Base-by-base conservation (phyloP, 805 yeast species). In the Candida peoriensis region DNA sequence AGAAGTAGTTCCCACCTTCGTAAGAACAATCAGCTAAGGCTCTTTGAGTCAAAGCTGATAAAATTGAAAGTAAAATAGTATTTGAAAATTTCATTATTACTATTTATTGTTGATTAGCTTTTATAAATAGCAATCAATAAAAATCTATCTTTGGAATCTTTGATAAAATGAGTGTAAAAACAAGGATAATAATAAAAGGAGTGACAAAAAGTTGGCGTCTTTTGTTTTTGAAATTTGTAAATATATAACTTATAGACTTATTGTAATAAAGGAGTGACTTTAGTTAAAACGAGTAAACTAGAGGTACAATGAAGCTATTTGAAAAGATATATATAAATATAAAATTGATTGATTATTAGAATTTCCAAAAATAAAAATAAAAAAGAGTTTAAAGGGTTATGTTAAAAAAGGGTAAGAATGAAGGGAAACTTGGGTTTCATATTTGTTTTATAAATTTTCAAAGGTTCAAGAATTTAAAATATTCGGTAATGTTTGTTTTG, bases 1-100 rank as follows among this genome's bases (percentile, higher is more conserved):
- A 88, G 76, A 82, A 89, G 71, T 80, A 81, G 70, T 86, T 86
- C 48, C 96, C 96, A 45, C 63, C 72, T 26, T 68, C 71, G 42
- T 60, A 56, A 29, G 63, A 47, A 54, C 81, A 75, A 19, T 50
- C 57, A 30, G 64, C 63, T 26, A 42, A 13, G 33, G 39, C 51
- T 33, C 34, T 33, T 18, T 46, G 22, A n/a, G 42, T 35, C 19
- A 50, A 30, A 6, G 47, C 44, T 11, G 49, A 30, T 13, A 52
- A 26, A 26, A 50, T 42, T 18, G 54, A 50, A 15, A 47, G 32
- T 30, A 50, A 25, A 21, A 52, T 30, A 21, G 51, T 22, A 26
- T 39, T 42, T 26, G 57, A 50, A 30, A 42, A 44, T 36, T 34
- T 48, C 56, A 51, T 51, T 30, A 35, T 20, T 12, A 17, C 3